Evolutionary conservation across 257 asterid species (phyloP).

Genomic region (Penstemon eatonii): DNA sequence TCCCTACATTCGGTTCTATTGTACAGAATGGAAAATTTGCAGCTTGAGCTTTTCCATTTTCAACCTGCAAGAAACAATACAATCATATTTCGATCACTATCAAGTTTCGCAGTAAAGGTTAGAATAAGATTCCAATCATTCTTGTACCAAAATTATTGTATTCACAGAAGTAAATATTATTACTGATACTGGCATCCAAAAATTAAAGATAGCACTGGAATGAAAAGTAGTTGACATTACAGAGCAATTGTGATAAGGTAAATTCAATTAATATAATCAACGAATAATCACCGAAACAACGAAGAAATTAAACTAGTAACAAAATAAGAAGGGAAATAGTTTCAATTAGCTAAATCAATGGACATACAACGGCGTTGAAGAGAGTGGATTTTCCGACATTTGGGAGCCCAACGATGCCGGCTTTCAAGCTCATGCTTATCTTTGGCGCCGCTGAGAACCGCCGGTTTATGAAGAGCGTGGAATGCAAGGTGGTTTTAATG

Average conservation of each 20-base stretch:
- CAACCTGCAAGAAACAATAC: constrained; percentile 61
- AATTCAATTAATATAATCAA: background rate
- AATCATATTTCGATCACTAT: constrained; percentile 1
- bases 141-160: background rate
- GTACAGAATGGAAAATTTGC: constrained; percentile 97
- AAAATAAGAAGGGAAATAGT: background rate
- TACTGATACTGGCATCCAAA: background rate
- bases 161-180: background rate
- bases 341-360: constrained; percentile 9
- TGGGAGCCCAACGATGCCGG: constrained; percentile 98
- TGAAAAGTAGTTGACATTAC: background rate
- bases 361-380: constrained; percentile 92
- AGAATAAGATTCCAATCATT: no score
- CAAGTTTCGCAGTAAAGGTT: background rate
- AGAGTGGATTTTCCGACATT: constrained; percentile 97
- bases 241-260: background rate
- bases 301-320: background rate
- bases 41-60: constrained; percentile 98
- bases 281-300: background rate
- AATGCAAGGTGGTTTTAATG: constrained; percentile 37
- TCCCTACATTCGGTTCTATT: constrained; percentile 93
- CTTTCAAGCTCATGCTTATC: constrained; percentile 86
- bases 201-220: background rate
- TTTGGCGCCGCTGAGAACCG: constrained; percentile 54
- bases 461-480: constrained; percentile 45